Evolutionary conservation across 306 rosid species (phyloP).

Genomic region (Cotoneaster glaucophyllus): DNA sequence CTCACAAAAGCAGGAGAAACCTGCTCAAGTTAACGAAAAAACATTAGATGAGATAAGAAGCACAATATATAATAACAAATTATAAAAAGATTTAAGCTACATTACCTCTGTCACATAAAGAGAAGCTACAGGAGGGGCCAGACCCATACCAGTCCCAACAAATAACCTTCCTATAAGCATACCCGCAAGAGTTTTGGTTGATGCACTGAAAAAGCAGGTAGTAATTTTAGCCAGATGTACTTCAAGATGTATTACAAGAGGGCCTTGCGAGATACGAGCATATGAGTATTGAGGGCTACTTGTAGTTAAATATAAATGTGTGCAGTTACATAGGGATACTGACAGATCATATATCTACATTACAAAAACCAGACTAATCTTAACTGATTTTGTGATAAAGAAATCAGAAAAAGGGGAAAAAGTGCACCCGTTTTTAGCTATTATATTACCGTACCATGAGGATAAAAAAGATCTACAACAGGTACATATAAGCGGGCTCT

Average conservation of each 20-base stretch:
- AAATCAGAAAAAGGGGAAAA: neutral
- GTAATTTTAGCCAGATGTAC: neutral
- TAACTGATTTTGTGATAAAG: neutral
- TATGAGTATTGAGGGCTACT: neutral
- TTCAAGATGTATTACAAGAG: neutral
- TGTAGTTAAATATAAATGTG: neutral
- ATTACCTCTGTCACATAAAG: constrained; percentile 88
- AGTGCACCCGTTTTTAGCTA: neutral
- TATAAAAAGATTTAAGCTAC: constrained; percentile 9
- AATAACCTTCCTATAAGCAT: constrained; percentile 91
- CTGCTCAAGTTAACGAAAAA: constrained; percentile 28
- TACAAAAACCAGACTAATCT: neutral
- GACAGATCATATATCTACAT: neutral
- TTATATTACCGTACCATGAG: neutral
- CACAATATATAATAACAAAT: neutral
- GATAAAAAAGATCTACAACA: neutral
- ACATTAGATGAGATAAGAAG: constrained; percentile 15
- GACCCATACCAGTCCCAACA: constrained; percentile 95
- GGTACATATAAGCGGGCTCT: neutral
- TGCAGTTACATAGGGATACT: neutral
- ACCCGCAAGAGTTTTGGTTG: constrained; percentile 74
- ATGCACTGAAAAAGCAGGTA: constrained; percentile 62
- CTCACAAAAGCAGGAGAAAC: constrained; percentile 91
- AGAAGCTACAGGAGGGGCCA: constrained; percentile 83
- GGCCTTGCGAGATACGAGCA: neutral